phyloP scores from a whole-genome alignment of 306 rosid genomes.

The Ceratonia siliqua region DNA sequence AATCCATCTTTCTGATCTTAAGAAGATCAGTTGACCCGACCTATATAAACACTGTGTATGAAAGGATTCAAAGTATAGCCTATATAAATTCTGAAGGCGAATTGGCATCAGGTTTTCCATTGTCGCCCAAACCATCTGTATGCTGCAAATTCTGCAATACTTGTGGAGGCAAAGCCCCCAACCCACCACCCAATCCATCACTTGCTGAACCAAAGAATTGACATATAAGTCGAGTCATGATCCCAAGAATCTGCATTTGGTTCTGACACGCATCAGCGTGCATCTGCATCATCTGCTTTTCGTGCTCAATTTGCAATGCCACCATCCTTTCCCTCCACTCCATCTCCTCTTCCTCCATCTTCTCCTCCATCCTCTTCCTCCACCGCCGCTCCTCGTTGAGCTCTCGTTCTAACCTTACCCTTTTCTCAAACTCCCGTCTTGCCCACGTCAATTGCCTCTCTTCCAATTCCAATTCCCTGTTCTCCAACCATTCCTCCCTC shows the following conservation, averaged over 20 bases:
- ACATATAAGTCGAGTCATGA: conserved; percentile 72
- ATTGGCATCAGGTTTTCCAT: conserved; percentile 77
- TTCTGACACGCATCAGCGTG: conserved; percentile 88
- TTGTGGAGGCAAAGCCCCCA: conserved; percentile 74
- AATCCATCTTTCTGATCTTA: conserved; percentile 12
- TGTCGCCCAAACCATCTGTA: conserved; percentile 60
- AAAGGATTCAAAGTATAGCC: conserved; percentile 22
- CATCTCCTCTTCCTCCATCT: conserved; percentile 84
- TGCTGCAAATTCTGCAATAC: conserved; percentile 81
- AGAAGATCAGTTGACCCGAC: conserved; percentile 8
- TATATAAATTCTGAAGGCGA: conserved; percentile 85
- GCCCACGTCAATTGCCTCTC: conserved; percentile 61
- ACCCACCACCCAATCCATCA: conserved; percentile 72
- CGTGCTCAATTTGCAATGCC: conserved; percentile 85
- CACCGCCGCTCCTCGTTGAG: conserved; percentile 53
- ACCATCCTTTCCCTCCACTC: conserved; percentile 90
- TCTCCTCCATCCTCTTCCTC: conserved; percentile 74
- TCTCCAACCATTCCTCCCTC: conserved; percentile 54
- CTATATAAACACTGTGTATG: background rate
- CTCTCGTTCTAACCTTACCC: conserved; percentile 58
- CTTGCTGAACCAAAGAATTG: conserved; percentile 71
- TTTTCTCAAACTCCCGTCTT: conserved; percentile 56
- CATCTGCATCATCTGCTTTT: conserved; percentile 88
- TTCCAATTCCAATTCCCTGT: conserved; percentile 57
- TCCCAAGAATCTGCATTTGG: conserved; percentile 86